Evolutionary conservation across 257 asterid species (phyloP), one percentile per base, ranked within the genome.

Genomic region (Fraxinus americana): DNA sequence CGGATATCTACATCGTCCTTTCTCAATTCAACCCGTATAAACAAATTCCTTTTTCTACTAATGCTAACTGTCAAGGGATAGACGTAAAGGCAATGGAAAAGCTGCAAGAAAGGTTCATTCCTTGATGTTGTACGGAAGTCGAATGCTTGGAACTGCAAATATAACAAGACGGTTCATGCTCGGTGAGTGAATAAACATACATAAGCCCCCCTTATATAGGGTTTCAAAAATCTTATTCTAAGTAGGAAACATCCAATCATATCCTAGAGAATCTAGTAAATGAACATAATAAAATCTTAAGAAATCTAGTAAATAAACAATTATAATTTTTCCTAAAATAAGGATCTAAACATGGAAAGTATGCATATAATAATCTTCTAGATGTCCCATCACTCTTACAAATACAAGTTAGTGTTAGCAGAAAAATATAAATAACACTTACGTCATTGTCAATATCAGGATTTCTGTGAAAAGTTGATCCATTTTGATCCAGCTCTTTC

Each of bases 71-170:
- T 92, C 88, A 92, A 82, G 36, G 99, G 99, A 86, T 93, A 90
- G 79, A 93, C 95, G 91, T 93, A 96, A 71, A 96, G 97, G 86
- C 97, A 93, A 85, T 96, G 99, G 82, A 96, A 96, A 84, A 89
- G 98, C 86, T 93, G 97, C 89, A 92, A 86, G 91, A 92, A 96
- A 48, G 99, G 99, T 84, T 96, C 98, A 69, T 93, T 96, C 90
- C 98, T 96, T 66, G 97, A 91, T 19, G 97, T 93, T 54, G 92
- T 89, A 84, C 98, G 97, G 78, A 96, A 96, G 91, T 96, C 99
- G 83, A 96, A 96, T 59, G 99, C 98, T 85, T 93, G 97, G 85
- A 92, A 91, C 99, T 96, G 97, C 35, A 80, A 81, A 88, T 65
- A 48, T 73, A 75, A 39, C 67, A 67, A 73, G 34, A 67, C 30